Percentiles rank a stretch among this genome's conserved stretches.
Evolutionary conservation across 371 early-diverging fungal species (phyloP).

Genomic region (Rhizopus delemar): DNA sequence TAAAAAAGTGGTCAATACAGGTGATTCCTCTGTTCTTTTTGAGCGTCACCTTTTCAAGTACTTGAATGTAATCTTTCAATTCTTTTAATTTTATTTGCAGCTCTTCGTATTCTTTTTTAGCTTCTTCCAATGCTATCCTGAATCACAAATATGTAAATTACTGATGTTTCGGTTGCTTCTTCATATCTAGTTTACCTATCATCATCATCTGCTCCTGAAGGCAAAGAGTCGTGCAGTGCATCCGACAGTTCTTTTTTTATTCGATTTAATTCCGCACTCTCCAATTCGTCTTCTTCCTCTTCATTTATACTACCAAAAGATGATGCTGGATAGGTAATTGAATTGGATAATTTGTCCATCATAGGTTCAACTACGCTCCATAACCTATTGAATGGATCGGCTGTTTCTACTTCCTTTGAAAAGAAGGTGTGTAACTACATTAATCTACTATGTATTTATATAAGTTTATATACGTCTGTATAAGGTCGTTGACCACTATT

Average conservation of each 20-base stretch:
- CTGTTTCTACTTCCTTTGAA: slow-evolving; percentile 38
- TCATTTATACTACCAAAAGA: slow-evolving; percentile 50
- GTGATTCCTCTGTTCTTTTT: background rate
- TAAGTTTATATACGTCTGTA: background rate
- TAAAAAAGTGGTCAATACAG: background rate
- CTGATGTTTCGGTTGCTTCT: background rate
- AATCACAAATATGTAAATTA: background rate
- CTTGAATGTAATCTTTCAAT: slow-evolving; percentile 58
- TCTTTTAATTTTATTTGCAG: slow-evolving; percentile 64
- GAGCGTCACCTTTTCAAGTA: slow-evolving; percentile 66
- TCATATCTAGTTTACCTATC: background rate
- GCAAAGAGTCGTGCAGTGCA: slow-evolving; percentile 32
- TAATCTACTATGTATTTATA: background rate
- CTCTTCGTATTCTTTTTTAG: slow-evolving; percentile 66
- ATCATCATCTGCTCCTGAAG: slow-evolving; percentile 8
- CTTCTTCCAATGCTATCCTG: background rate
- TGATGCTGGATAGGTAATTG: slow-evolving; percentile 70
- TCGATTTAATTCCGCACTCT: slow-evolving; percentile 14
- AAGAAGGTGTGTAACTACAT: background rate
- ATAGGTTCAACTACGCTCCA: slow-evolving; percentile 78
- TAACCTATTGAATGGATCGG: slow-evolving; percentile 83
- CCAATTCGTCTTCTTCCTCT: slow-evolving; percentile 22
- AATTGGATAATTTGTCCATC: slow-evolving; percentile 70
- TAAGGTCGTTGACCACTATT: background rate
- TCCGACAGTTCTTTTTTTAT: slow-evolving; percentile 23